Evolutionary conservation across 257 asterid genomes (phyloP).

Genomic region (Rauvolfia tetraphylla): DNA sequence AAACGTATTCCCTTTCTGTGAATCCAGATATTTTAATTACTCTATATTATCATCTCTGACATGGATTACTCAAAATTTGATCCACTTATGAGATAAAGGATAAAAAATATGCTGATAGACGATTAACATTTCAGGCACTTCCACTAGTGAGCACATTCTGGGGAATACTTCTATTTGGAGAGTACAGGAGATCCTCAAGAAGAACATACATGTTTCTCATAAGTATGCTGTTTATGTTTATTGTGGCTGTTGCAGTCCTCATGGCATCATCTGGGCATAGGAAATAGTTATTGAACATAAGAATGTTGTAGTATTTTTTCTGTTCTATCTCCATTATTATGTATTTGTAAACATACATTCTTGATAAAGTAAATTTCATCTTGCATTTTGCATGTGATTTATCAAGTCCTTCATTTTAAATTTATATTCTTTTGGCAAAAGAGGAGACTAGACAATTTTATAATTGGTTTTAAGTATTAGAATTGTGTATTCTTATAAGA

Average conservation of each 20-base stretch:
- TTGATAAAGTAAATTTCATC: background rate
- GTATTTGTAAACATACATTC: background rate
- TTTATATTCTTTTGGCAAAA: too few species aligned
- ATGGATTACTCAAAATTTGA: background rate
- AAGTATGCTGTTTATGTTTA: conserved; percentile 75
- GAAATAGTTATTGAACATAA: conserved; percentile 16
- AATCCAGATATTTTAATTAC: too few species aligned
- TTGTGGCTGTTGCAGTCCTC: conserved; percentile 73
- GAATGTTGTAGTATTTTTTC: background rate
- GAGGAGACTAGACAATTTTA: too few species aligned
- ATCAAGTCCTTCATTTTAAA: background rate
- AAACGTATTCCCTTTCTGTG: background rate
- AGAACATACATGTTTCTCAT: conserved; percentile 60
- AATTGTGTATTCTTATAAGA: too few species aligned
- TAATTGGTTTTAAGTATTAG: too few species aligned
- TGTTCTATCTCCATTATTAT: too few species aligned
- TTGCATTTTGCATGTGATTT: background rate
- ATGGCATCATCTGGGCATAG: conserved; percentile 91
- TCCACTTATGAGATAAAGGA: background rate
- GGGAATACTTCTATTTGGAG: conserved; percentile 79
- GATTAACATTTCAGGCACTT: conserved; percentile 53
- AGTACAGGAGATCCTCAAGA: conserved; percentile 74
- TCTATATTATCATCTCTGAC: background rate
- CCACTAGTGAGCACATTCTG: conserved; percentile 94
- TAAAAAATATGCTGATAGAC: background rate